Evolutionary conservation across 768 basidiomycete species (phyloP).

Genomic region (Hebeloma cylindrosporum): DNA sequence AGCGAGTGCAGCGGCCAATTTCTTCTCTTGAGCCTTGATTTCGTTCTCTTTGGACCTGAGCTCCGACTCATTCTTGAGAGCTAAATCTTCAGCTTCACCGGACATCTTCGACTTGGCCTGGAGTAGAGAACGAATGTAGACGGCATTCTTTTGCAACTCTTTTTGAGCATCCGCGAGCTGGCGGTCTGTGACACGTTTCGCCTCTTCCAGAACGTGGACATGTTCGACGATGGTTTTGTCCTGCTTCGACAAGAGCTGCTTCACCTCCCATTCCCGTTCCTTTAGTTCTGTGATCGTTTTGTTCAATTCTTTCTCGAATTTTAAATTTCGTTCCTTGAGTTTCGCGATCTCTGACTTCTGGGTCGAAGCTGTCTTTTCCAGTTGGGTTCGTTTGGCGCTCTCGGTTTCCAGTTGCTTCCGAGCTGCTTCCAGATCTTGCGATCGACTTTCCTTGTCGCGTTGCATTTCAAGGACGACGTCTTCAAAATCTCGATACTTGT

Average conservation of each 20-base stretch:
- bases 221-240: conserved; percentile 99
- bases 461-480: conserved; percentile 84
- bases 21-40: conserved; percentile 59
- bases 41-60: conserved; percentile 71
- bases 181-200: conserved; percentile 90
- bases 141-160: conserved; percentile 71
- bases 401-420: conserved; percentile 78
- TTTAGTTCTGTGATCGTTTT: conserved; percentile 81
- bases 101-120: conserved; percentile 73
- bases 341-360: conserved; percentile 71
- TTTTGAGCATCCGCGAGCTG: conserved; percentile 80
- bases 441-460: conserved; percentile 73
- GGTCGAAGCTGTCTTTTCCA: conserved; percentile 62
- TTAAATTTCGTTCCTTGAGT: conserved; percentile 66
- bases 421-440: conserved; percentile 68
- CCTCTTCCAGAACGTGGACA: conserved; percentile 93
- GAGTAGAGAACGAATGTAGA: conserved; percentile 84
- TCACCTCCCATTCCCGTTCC: conserved; percentile 81
- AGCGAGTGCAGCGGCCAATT: conserved; percentile 50
- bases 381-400: conserved; percentile 64
- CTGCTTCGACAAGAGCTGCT: conserved; percentile 80
- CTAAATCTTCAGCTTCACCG: conserved; percentile 81
- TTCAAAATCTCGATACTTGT: conserved; percentile 83
- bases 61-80: conserved; percentile 71
- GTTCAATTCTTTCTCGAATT: conserved; percentile 78